phyloP scores from a whole-genome alignment of 2,329 filamentous ascomycete genomes.

The Mycosphaerella arachidis region DNA sequence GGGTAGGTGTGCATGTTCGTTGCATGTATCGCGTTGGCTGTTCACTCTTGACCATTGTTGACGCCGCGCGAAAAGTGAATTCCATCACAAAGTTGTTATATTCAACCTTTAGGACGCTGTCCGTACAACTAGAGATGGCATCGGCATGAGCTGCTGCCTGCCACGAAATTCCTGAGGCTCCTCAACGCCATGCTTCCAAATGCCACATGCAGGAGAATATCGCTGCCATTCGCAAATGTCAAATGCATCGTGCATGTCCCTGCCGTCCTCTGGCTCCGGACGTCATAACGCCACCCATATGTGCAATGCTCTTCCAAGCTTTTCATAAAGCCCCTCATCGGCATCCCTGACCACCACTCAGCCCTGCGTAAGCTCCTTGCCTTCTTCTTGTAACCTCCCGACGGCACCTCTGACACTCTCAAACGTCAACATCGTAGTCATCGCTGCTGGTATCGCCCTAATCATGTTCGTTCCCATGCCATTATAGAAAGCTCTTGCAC shows the following conservation, averaged over 20 bases:
- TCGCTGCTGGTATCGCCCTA: conserved; percentile 87
- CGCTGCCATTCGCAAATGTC: conserved; percentile 3
- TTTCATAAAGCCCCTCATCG: background rate
- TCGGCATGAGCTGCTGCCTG: background rate
- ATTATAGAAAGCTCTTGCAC: conserved; percentile 94
- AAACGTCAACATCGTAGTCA: conserved; percentile 96
- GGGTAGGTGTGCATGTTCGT: background rate
- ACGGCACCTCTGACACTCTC: conserved; percentile 65
- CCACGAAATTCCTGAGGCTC: background rate
- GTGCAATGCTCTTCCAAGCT: background rate
- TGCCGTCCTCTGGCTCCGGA: background rate
- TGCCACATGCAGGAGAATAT: background rate
- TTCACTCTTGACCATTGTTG: background rate
- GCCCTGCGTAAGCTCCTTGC: conserved; percentile 28
- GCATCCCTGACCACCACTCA: background rate
- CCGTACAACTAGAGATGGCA: conserved; percentile 2
- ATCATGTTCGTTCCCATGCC: conserved; percentile 98
- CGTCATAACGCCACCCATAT: conserved; percentile 3
- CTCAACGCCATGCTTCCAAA: conserved; percentile 6
- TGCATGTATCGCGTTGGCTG: background rate
- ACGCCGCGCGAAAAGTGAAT: background rate
- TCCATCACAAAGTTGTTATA: background rate
- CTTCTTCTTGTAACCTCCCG: conserved; percentile 52
- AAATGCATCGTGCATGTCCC: background rate
- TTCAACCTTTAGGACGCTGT: background rate